phyloP scores from a whole-genome alignment of 192 early-diverging fungal genomes.

The Backusella sp. region DNA sequence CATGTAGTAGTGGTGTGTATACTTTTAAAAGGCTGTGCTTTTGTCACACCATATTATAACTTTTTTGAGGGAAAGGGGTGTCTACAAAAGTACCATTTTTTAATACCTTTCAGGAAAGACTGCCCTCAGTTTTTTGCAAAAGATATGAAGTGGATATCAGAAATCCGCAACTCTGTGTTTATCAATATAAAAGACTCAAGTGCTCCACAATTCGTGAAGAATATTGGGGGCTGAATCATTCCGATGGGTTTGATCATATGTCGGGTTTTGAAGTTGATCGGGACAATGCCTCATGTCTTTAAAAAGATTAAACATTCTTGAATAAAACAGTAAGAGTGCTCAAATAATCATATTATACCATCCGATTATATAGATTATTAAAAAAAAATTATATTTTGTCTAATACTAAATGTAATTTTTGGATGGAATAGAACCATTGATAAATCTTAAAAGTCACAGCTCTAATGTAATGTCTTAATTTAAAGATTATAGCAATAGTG shows the following conservation, averaged over 20 bases:
- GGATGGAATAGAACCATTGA: too few relatives aligned
- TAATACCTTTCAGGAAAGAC: not conserved
- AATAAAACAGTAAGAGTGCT: too few relatives aligned
- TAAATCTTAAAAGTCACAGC: too few relatives aligned
- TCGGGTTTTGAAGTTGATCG: not conserved
- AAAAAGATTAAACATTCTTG: not conserved
- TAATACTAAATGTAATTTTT: too few relatives aligned
- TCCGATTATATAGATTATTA: too few relatives aligned
- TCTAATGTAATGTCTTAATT: too few relatives aligned
- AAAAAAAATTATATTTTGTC: too few relatives aligned
- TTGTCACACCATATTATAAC: not conserved
- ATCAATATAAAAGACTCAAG: not conserved
- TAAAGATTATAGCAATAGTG: too few relatives aligned
- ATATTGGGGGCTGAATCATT: not conserved
- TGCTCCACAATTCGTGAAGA: not conserved
- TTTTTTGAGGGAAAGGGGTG: not conserved
- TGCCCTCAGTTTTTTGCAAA: not conserved
- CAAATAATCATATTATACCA: too few relatives aligned
- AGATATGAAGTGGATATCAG: not conserved
- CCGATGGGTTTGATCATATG: not conserved
- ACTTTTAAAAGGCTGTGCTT: not conserved
- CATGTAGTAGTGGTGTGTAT: too few relatives aligned
- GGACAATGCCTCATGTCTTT: not conserved
- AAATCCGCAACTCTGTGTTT: not conserved
- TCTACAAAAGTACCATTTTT: not conserved